Evolutionary conservation across 1,284 basidiomycete species (phyloP), one percentile per base, ranked within the genome.

Genomic region (Amylostereum chailletii): DNA sequence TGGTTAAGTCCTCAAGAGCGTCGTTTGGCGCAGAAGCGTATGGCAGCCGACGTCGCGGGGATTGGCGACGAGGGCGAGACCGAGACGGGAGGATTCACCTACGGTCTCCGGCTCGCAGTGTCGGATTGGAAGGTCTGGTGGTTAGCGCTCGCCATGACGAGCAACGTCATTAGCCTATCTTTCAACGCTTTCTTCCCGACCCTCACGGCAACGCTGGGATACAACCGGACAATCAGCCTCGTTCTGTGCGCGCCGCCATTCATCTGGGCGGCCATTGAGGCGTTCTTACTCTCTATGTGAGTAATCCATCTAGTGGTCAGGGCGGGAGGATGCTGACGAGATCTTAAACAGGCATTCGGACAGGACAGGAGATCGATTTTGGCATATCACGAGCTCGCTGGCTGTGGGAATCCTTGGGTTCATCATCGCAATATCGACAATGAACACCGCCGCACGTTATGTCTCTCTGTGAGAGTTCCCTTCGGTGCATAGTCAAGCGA

Each of bases 151-250:
- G 72, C 76, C 3, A 59, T 83, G 50, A 70, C 70, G 9, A 70
- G 73, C 53, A 66, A 77, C 60, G 73, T 76, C 49, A 60, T 86
- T 51, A 75, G 81, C 4, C 64, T 90, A 6, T 81, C 77, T 6
- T 90, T 89, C 74, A 88, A 81, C 62, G 75, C 78, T 19, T 83
- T 77, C 62, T 85, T 87, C 66, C 84, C 86, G 2, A 84, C 82
- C 0, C 67, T 84, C 45, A 74, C 70, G 19, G 74, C 71, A 2
- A 89, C 86, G 1, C 70, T 90, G 63, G 85, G 86, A 29, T 86
- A 76, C 64, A 73, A 68, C 51, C 65, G 71, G 3, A 83, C 78
- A 4, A 67, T 80, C 9, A 80, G 84, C 1, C 70, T 90, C 19
- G 65, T 89, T 42, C 73, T 89, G 29, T 86, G 83, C 54, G 84